Conservation (phyloP, 106 monocot species). For the Dioscorea zingiberensis region DNA sequence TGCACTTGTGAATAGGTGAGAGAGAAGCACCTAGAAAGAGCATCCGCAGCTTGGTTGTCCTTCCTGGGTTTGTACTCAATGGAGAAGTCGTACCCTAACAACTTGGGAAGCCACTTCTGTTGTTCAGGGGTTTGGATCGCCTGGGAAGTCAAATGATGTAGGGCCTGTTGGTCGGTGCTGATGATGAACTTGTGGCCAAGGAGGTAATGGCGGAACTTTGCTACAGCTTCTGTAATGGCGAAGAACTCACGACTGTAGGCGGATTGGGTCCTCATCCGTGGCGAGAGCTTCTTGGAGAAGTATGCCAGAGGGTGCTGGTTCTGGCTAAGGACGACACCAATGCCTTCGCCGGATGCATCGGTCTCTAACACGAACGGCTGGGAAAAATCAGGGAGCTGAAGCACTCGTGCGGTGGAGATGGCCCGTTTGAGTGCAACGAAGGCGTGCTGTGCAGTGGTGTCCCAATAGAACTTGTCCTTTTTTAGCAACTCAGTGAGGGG, state of each 20-base stretch:
- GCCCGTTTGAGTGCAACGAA: background rate
- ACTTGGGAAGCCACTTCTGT: constrained; percentile 3
- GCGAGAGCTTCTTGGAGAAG: background rate
- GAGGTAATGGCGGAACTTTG: constrained; percentile 7
- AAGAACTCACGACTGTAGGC: constrained; percentile 12
- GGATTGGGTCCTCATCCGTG: background rate
- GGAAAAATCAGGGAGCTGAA: background rate
- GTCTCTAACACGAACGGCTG: background rate
- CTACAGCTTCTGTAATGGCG: background rate
- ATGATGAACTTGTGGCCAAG: constrained; percentile 6
- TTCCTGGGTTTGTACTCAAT: constrained; percentile 1
- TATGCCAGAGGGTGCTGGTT: background rate
- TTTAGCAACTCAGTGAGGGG: background rate
- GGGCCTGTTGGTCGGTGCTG: constrained; percentile 6
- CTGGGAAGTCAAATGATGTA: constrained; percentile 4
- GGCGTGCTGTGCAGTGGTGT: background rate
- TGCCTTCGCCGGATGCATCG: background rate
- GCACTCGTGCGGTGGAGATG: background rate
- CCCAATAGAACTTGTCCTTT: background rate
- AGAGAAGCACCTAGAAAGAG: background rate
- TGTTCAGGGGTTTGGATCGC: constrained; percentile 3
- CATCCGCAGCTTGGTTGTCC: background rate
- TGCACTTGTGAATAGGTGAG: too few relatives aligned
- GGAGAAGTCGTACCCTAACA: constrained; percentile 4
- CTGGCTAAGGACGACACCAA: background rate